Evolutionary conservation across 1,284 basidiomycete species (phyloP), one percentile per base, ranked within the genome.

Genomic region (Neolentinus lepideus): DNA sequence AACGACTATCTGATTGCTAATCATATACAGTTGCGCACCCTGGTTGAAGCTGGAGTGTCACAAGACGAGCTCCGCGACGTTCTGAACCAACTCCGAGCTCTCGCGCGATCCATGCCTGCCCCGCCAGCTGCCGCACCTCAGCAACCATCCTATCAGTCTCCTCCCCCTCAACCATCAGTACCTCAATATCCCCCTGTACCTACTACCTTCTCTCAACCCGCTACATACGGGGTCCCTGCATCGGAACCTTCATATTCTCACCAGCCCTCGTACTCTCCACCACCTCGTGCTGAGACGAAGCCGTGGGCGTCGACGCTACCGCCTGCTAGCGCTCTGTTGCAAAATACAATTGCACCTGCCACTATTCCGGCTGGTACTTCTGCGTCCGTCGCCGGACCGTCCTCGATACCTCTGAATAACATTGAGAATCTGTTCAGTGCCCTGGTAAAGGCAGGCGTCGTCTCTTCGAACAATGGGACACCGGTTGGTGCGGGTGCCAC

Each of bases 41-140:
- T 94, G 31, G 88, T 94, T 1, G 84, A 90, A 64, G 80, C 83
- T 1, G 87, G 88, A 14, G 84, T 94, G 16, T 90, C 90, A 1
- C 84, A 88, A 62, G 81, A 83, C 25, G 90, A 95, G 65, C 75
- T 95, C 26, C 77, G 78, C 43, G 89, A 92, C 65, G 94, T 96
- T 55, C 76, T 93, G 0, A 69, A 73, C 31, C 91, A 94, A 65
- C 69, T 96, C 4, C 85, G 89, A 35, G 76, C 78, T 29, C 71
- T 94, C 19, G 77, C 84, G 25, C 79, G 81, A 53, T 69, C 75
- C 57, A 69, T 71, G 54, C 63, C 72, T 22, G 66, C 76, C 27
- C 70, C 75, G 38, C 65, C 73, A 33, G 36, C 58, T 3, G 55
- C 58, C 33, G 54, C 58, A 14, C 46, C 60, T 12, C 60, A 57